Conservation (phyloP, 768 basidiomycete species). For the Tubosaeta sp. region DNA sequence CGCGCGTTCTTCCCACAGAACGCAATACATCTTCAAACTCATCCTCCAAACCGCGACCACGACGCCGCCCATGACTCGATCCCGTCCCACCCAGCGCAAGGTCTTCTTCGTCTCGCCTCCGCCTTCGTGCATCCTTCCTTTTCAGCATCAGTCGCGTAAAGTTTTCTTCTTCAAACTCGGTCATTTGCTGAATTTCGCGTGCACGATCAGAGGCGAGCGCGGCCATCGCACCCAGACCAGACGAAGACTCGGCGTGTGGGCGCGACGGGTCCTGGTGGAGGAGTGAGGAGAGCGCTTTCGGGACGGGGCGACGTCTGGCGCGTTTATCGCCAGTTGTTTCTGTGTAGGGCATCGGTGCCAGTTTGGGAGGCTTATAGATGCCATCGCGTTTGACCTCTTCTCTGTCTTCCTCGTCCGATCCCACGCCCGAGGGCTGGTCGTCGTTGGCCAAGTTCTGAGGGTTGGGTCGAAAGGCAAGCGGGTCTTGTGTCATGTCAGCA, state of each 20-base stretch:
- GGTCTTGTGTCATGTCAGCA: constrained; percentile 51
- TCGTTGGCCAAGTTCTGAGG: constrained; percentile 63
- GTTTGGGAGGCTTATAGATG: constrained; percentile 80
- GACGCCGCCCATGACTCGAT: constrained; percentile 48
- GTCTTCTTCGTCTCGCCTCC: constrained; percentile 79
- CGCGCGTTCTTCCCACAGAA: constrained; percentile 46
- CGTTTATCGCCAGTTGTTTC: constrained; percentile 48
- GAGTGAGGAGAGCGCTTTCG: constrained; percentile 58
- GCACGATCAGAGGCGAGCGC: constrained; percentile 60
- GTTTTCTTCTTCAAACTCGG: constrained; percentile 92
- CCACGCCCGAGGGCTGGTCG: constrained; percentile 30
- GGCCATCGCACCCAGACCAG: constrained; percentile 65
- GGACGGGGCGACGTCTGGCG: constrained; percentile 50
- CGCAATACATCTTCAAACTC: constrained; percentile 81
- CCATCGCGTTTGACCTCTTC: constrained; percentile 35
- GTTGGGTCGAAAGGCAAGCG: constrained; percentile 89
- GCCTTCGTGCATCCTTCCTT: constrained; percentile 74
- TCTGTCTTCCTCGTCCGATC: constrained; percentile 27
- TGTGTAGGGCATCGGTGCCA: constrained; percentile 86
- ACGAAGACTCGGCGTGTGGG: constrained; percentile 67
- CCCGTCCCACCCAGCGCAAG: constrained; percentile 77
- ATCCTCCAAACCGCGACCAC: constrained; percentile 72
- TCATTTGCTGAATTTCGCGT: constrained; percentile 72
- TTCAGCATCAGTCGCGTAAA: constrained; percentile 88
- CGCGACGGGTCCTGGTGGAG: constrained; percentile 49